These are phyloP conservation scores for Guadua angustifolia DNA, from an alignment of 176 grass and related monocot genomes.

Conservation along the genomic window DNA sequence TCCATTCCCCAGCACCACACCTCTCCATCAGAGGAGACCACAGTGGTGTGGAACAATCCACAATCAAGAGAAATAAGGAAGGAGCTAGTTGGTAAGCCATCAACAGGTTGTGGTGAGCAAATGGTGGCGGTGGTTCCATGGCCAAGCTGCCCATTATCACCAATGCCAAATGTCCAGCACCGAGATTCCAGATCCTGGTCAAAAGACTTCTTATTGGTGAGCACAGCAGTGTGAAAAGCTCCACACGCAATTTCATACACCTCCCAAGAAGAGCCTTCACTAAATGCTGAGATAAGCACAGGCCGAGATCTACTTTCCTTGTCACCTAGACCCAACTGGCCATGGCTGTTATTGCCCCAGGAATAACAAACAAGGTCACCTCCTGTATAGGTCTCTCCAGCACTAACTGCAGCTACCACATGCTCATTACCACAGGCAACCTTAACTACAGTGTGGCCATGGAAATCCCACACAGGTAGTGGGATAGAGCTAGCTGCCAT, in stretches of 20 bases:
- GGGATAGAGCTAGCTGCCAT: conserved; percentile 56
- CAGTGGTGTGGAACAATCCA: conserved; percentile 91
- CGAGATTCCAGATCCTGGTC: conserved; percentile 76
- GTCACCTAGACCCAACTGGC: conserved; percentile 89
- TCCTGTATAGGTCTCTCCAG: conserved; percentile 70
- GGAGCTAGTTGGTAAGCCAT: conserved; percentile 64
- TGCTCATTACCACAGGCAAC: conserved; percentile 98
- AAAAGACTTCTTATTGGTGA: conserved; percentile 87
- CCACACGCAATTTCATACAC: conserved; percentile 97
- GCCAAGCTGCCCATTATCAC: conserved; percentile 95
- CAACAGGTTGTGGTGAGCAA: conserved; percentile 72
- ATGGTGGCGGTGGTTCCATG: conserved; percentile 74
- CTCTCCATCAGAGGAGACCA: conserved; percentile 82
- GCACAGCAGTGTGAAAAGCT: conserved; percentile 76
- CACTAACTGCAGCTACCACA: conserved; percentile 80
- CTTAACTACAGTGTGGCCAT: conserved; percentile 85
- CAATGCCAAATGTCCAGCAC: conserved; percentile 92
- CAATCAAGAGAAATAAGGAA: conserved; percentile 95
- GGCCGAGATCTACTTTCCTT: conserved; percentile 71
- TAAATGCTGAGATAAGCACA: conserved; percentile 63
- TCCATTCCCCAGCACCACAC: conserved; percentile 99
- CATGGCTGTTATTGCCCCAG: conserved; percentile 92
- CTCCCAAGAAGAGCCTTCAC: conserved; percentile 74
- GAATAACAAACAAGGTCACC: conserved; percentile 78
- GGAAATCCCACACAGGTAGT: conserved; percentile 89